A percentile compares a stretch with the other conserved stretches of the same genome.
phyloP scores from a whole-genome alignment of 2,329 filamentous ascomycete genomes.

The Claviceps digitariae region DNA sequence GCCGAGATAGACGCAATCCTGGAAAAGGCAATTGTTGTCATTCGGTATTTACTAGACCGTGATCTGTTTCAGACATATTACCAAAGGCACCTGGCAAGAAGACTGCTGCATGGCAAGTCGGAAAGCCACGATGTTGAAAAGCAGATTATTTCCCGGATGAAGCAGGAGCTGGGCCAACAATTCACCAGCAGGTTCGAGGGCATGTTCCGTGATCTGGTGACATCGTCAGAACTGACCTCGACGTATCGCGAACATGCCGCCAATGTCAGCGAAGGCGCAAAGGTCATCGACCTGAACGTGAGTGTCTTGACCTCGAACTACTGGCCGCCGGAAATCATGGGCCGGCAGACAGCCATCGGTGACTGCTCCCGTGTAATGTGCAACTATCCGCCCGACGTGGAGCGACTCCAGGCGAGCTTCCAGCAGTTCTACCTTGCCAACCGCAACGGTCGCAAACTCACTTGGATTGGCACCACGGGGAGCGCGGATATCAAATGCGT shows the following conservation, averaged over 20 bases:
- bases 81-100: conserved; percentile 86
- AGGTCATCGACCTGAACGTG: conserved; percentile 62
- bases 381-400: conserved; percentile 62
- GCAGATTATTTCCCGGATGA: conserved; percentile 93
- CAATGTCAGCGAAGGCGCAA: conserved; percentile 31
- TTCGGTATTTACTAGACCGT: conserved; percentile 82
- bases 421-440: conserved; percentile 79
- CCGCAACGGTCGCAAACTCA: conserved; percentile 76
- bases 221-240: conserved; percentile 69
- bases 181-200: conserved; percentile 89
- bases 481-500: conserved; percentile 75
- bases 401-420: conserved; percentile 68
- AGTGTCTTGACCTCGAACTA: conserved; percentile 85
- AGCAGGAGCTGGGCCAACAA: conserved; percentile 85
- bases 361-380: conserved; percentile 33
- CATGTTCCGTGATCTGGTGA: conserved; percentile 94
- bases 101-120: conserved; percentile 77
- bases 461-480: conserved; percentile 61
- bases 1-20: conserved; percentile 70
- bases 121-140: conserved; percentile 88
- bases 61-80: conserved; percentile 96
- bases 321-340: conserved; percentile 88
- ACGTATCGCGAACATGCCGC: conserved; percentile 59
- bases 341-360: conserved; percentile 38
- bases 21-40: conserved; percentile 77